Base-by-base conservation (phyloP, 164 flowering plant genomes). In the Euptelea pleiosperma region DNA sequence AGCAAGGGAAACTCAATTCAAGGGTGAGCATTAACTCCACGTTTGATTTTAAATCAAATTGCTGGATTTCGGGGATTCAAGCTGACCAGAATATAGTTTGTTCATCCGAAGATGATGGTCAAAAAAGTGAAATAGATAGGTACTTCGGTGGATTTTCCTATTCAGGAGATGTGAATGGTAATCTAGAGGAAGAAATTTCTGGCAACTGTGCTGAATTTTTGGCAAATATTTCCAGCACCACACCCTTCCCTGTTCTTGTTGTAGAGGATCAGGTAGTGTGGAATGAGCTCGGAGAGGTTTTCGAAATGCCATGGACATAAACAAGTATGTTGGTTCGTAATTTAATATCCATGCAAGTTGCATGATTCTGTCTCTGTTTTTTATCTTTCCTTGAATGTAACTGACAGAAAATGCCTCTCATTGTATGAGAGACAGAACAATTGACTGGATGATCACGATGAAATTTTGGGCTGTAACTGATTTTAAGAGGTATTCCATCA, bases 51-150 rank as follows among this genome's bases (percentile, higher is more conserved):
- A 24, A 55, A 10, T 58, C 58, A 44, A 33, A 44, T 58, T 52
- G 34, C 42, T 58, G 39, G 63, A 25, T 65, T 22, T 35, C 58
- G 15, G 47, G 52, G 26, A 58, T 44, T 43, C 63, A 33, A 44
- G 37, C 52, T 6, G 46, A 58, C 25, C 35, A 37, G 30, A 42
- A 43, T 58, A 39, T 41, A 18, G 30, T 54, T 26, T 19, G 52
- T 51, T 50, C 56, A 25, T 31, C 34, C 2, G 34, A 34, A 34
- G 35, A 26, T 19, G 28, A 35, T 29, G 50, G n/a, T 42, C 7
- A 18, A 39, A 58, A 24, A 33, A 52, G 46, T 51, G 52, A 58
- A 14, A 21, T 19, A 28, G 47, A 65, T 12, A 16, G 9, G 37
- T 52, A 33, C 35, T 58, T 52, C 4, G 21, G 15, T 36, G 63